These are phyloP conservation scores for Phytophthora sp. DNA, from an alignment of 352 stramenopile species.

Conservation along the genomic window DNA sequence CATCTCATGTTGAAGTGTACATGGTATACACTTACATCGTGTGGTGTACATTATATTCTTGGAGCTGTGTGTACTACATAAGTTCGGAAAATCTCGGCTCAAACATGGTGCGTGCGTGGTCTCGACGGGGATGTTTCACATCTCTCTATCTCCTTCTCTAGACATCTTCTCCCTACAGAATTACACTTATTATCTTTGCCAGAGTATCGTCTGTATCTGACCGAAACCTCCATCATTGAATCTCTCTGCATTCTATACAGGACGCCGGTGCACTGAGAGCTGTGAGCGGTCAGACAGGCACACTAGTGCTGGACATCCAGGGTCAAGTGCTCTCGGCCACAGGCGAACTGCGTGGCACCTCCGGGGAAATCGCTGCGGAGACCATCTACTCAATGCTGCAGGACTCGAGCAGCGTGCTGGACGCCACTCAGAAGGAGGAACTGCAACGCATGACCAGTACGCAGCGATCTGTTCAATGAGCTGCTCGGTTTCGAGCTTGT, in stretches of 20 bases:
- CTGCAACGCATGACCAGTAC: slow-evolving; percentile 71
- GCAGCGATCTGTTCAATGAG: slow-evolving; percentile 2
- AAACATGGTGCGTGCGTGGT: slow-evolving; percentile 24
- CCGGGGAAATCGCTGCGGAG: slow-evolving; percentile 59
- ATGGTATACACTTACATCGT: slow-evolving; percentile 1
- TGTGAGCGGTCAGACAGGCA: slow-evolving; percentile 64
- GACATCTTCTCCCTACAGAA: neutral
- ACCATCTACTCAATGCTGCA: slow-evolving; percentile 74
- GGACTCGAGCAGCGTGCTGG: slow-evolving; percentile 65
- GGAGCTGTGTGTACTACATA: neutral
- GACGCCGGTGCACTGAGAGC: slow-evolving; percentile 55
- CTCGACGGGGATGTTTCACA: neutral
- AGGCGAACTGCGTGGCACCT: slow-evolving; percentile 58
- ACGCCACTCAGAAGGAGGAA: slow-evolving; percentile 59
- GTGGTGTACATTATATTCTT: neutral
- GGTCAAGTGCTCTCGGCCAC: slow-evolving; percentile 70
- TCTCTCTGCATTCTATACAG: slow-evolving; percentile 34
- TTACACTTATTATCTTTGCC: neutral
- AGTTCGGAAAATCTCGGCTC: slow-evolving; percentile 6
- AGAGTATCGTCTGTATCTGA: slow-evolving; percentile 1
- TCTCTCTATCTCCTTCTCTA: slow-evolving; percentile 13
- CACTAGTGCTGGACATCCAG: slow-evolving; percentile 63
- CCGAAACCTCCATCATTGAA: neutral
- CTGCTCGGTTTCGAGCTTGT: neutral
- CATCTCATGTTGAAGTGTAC: slow-evolving; percentile 22